These are phyloP conservation scores for Phytophthora meadii DNA, from an alignment of 352 stramenopile genomes.

Conservation along the genomic window DNA sequence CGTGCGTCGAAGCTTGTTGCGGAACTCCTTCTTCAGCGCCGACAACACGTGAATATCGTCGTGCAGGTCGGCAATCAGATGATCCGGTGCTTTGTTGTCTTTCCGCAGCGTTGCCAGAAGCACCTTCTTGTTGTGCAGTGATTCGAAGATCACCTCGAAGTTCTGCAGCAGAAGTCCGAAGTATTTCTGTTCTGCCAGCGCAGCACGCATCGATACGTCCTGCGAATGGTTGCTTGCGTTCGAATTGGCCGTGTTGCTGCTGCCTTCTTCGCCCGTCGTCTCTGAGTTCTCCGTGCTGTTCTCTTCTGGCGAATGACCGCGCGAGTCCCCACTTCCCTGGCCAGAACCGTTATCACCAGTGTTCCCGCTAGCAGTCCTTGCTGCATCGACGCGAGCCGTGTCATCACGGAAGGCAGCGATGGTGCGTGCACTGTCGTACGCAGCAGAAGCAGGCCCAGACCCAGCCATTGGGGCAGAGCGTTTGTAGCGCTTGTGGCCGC, in stretches of 20 bases:
- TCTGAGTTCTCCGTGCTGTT: conserved; percentile 82
- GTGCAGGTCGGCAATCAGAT: conserved; percentile 78
- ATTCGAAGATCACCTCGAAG: conserved; percentile 87
- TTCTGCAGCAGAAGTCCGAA: conserved; percentile 84
- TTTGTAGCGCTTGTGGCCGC: conserved; percentile 75
- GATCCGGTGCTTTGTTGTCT: conserved; percentile 69
- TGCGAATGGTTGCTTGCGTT: conserved; percentile 53
- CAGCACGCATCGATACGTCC: conserved; percentile 57
- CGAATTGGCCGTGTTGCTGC: conserved; percentile 58
- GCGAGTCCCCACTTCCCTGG: conserved; percentile 30
- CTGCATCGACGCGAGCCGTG: conserved; percentile 15
- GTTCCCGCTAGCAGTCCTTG: conserved; percentile 12
- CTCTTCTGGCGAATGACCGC: conserved; percentile 47
- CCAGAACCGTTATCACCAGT: conserved; percentile 20
- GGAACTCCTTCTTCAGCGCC: conserved; percentile 80
- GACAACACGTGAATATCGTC: conserved; percentile 86
- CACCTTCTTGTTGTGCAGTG: conserved; percentile 87
- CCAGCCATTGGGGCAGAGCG: conserved; percentile 41
- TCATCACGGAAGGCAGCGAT: conserved; percentile 35
- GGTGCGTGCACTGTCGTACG: conserved; percentile 34
- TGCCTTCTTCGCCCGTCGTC: conserved; percentile 76
- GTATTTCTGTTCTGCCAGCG: conserved; percentile 83
- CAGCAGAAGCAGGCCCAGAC: conserved; percentile 17
- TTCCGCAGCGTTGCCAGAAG: conserved; percentile 75
- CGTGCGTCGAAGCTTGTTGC: conserved; percentile 73